Evolutionary conservation across 257 asterid species (phyloP).

Genomic region (Jaltomata sinuosa): DNA sequence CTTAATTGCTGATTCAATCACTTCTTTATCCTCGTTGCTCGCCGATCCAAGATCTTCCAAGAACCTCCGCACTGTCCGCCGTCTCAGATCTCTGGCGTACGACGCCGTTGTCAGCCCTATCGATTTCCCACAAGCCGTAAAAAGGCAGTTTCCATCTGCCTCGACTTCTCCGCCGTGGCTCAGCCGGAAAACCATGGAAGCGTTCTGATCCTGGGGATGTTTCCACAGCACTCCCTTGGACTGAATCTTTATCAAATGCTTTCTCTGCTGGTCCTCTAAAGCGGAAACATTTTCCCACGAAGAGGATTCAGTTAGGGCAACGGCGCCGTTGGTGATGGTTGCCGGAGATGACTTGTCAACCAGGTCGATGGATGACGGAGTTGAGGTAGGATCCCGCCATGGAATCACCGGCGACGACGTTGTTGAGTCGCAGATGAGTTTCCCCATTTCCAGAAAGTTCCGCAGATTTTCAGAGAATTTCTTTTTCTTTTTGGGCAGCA

Average conservation of each 20-base stretch:
- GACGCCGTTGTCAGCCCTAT: conserved; percentile 35
- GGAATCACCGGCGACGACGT: conserved; percentile 77
- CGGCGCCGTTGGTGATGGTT: conserved; percentile 1
- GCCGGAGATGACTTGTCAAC: conserved; percentile 25
- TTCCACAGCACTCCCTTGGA: conserved; percentile 83
- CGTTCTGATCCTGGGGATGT: conserved; percentile 50
- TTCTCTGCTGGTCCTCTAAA: conserved; percentile 74
- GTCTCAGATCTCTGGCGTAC: conserved; percentile 49
- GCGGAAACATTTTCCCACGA: conserved; percentile 71
- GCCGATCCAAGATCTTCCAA: conserved; percentile 65
- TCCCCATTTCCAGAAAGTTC: conserved; percentile 46
- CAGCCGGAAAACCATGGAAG: conserved; percentile 46
- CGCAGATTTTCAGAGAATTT: neutral
- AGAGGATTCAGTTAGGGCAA: conserved; percentile 3
- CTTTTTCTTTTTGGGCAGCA: conserved; percentile 11
- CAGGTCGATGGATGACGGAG: conserved; percentile 33
- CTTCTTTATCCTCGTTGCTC: conserved; percentile 35
- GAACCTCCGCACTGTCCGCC: conserved; percentile 62
- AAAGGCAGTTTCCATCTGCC: conserved; percentile 80
- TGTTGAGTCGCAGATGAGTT: conserved; percentile 80
- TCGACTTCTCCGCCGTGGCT: conserved; percentile 90
- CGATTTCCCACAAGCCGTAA: conserved; percentile 70
- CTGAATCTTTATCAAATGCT: conserved; percentile 47
- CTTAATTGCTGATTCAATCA: conserved; percentile 56
- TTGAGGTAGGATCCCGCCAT: conserved; percentile 77